These are phyloP conservation scores for Diaporthe ilicicola DNA, from an alignment of 2,329 filamentous ascomycete species.

Conservation along the genomic window DNA sequence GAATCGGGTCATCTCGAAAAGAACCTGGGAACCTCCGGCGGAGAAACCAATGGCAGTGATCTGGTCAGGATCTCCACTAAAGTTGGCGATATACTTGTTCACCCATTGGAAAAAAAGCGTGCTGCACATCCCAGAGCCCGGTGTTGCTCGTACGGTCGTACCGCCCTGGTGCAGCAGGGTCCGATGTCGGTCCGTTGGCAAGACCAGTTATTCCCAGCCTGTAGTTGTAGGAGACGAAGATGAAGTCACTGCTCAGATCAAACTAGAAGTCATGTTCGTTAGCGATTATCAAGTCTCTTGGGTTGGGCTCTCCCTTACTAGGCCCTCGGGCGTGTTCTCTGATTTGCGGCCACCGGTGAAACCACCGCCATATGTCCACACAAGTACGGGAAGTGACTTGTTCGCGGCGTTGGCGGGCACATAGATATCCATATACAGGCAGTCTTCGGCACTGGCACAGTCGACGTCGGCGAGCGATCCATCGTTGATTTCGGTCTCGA, in stretches of 20 bases:
- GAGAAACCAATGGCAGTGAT: constrained; percentile 55
- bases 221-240: constrained; percentile 58
- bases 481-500: constrained; percentile 44
- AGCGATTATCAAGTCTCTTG: constrained; percentile 44
- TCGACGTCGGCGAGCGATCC: constrained; percentile 45
- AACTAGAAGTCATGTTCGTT: constrained; percentile 45
- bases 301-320: constrained; percentile 42
- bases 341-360: constrained; percentile 51
- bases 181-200: constrained; percentile 43
- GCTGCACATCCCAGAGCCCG: constrained; percentile 47
- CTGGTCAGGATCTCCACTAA: constrained; percentile 50
- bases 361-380: constrained; percentile 56
- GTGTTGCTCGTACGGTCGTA: constrained; percentile 49
- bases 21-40: constrained; percentile 56
- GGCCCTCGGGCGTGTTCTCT: constrained; percentile 45
- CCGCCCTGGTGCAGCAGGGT: constrained; percentile 46
- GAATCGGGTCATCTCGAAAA: constrained; percentile 56
- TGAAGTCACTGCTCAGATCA: constrained; percentile 40
- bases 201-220: constrained; percentile 58
- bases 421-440: constrained; percentile 58
- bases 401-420: constrained; percentile 53
- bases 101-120: constrained; percentile 52
- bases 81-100: constrained; percentile 48
- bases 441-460: constrained; percentile 51
- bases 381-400: constrained; percentile 52